Evolutionary conservation across 139 green algal genomes (phyloP), one percentile per base, ranked within the genome.

Genomic region (Spirogloea muscicola): DNA sequence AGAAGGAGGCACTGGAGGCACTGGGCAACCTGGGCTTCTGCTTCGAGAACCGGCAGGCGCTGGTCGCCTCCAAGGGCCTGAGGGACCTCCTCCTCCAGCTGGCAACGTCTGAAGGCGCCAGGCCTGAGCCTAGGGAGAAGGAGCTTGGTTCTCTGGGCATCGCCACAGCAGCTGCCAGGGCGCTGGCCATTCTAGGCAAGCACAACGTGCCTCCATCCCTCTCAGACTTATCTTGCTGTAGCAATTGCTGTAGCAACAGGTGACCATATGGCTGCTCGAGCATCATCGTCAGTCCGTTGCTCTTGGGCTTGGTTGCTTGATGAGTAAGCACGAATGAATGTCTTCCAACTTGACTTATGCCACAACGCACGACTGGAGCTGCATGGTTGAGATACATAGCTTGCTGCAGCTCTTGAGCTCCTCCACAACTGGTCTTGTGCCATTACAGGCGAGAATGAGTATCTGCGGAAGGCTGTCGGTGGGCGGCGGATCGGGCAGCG

Each of bases 111-210:
- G 51, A 16, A 16, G 36, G 5, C 51, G 5, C 51, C 25, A 41
- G 46, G 21, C 79, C 7, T 70, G 36, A 38, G 1, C 33, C 36
- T 25, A 57, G 5, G 21, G 16, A 21, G 34, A 36, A 58, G 31
- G 21, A 6, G 5, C 16, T 66, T 81, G 40, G n/a, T n/a, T n/a
- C n/a, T n/a, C n/a, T 34, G 84, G 43, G 42, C 81, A n/a, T n/a
- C n/a, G n/a, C 21, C 21, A 55, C 21, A 34, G 69, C 80, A 4
- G 89, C 89, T n/a, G 84, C 88, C 13, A 77, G 90, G 0, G 80
- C 87, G 42, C 87, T 96, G 48, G 87, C 89, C 2, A 84, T 92
- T 1, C 78, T 96, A 51, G 91, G 88, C 87, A n/a, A n/a, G n/a
- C n/a, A n/a, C n/a, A n/a, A n/a, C n/a, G n/a, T n/a, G n/a, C n/a